Base-by-base conservation (phyloP, 352 stramenopile genomes). In the Halophytophthora polymorphica region DNA sequence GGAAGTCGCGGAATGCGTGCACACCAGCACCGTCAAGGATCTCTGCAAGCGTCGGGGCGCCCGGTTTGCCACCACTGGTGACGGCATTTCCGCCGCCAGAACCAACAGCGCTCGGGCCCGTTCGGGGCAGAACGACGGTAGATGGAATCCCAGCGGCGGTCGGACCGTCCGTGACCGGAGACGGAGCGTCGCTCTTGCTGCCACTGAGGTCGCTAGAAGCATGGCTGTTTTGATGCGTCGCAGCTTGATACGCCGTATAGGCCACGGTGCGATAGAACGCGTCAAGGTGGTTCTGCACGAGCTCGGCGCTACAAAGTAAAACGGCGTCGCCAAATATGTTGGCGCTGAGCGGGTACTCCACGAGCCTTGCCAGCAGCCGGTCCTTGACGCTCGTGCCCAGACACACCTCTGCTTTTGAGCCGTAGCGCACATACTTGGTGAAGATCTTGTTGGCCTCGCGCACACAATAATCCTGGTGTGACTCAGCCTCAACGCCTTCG, bases 401-500 rank as follows among this genome's bases (percentile, higher is more conserved):
- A 45, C 75, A 82, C 31, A 89, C 73, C 55, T 87, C 77, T 6
- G 78, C 73, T 43, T 87, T 87, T 2, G 78, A 87, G 18, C 78
- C 78, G 42, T 77, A 85, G 12, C 77, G 77, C 17, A 89, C 71
- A 38, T 84, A 89, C 53, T 89, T 89, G 58, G 78, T 87, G 54
- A 86, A 89, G 59, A 86, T 87, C 39, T 89, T 89, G 37, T 85
- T 73, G 2, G 77, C 73, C 25, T 86, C 68, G 1, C 75, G 71
- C 31, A 84, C 55, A 17, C 73, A 83, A 25, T 81, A 89, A 36
- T 85, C 74, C 35, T 82, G 55, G 13, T 75, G 70, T 2, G 73
- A 82, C 6, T 58, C 40, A 1, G 46, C 10, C 13, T 59, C 56
- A 1, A 28, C 14, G 15, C 11, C 14, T 17, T 54, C 49, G 11